Evolutionary conservation across 768 basidiomycete species (phyloP), one percentile per base, ranked within the genome.

Genomic region (Rhizopogon salebrosus): DNA sequence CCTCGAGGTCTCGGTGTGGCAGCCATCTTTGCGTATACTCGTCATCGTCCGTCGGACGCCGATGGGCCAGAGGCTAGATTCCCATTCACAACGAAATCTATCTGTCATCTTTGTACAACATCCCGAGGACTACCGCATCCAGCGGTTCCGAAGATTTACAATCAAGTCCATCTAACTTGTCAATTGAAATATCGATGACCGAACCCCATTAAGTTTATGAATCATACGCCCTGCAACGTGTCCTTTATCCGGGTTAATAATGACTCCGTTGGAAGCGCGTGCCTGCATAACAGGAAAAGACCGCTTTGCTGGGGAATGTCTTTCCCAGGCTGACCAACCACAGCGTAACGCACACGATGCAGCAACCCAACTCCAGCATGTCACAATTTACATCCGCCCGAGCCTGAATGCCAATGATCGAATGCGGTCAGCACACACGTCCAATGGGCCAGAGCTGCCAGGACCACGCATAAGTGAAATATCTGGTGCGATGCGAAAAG

Each of bases 401-500:
- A 41, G 26, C 51, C 54, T 45, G 60, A 53, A 69, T 89, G 83
- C 68, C 83, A 79, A 68, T 84, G 78, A 54, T 79, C 64, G 61
- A 89, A 77, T 39, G 77, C 77, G 22, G 75, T 76, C 54, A 83
- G 59, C 53, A 89, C 74, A 58, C 71, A 74, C 34, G 69, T 66
- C 69, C 85, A 90, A 59, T 89, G 87, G 9, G 80, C 72, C 58
- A 85, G 67, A 34, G 85, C 87, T 9, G 87, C 89, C 23, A 84
- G 68, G 50, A 92, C 74, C 35, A 95, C 92, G 61, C 80, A 83
- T 55, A 84, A 66, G 64, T 95, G 94, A 68, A 97, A 95, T 60
- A 95, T 87, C 69, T 95, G 90, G 72, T 95, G 93, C 18, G 88
- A 92, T 0, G 88, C 79, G 51, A 84, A 78, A 61, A 90, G 79